A percentile compares a stretch with the other conserved stretches of the same genome.
Conservation (phyloP, 179 eudicot species). For the Spinacia oleracea region DNA sequence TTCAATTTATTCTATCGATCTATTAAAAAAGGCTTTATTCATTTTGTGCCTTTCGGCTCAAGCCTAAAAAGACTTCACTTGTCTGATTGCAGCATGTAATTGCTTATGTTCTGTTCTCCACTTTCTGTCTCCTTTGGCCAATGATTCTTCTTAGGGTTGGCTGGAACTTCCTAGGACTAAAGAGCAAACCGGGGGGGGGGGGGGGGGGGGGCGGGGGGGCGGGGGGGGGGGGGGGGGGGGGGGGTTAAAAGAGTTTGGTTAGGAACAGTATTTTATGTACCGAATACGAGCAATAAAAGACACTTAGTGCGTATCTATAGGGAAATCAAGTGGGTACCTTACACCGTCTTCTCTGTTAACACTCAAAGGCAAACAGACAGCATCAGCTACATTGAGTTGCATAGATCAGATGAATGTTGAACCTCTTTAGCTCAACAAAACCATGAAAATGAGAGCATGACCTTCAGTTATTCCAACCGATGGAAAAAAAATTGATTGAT, state of each 20-base stretch:
- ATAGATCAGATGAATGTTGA: background rate
- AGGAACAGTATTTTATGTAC: background rate
- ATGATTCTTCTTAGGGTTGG: background rate
- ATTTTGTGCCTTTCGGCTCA: background rate
- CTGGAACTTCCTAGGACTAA: background rate
- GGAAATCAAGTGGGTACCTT: background rate
- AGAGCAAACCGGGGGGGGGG: background rate
- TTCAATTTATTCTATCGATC: background rate
- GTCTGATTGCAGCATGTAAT: background rate
- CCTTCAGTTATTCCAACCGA: background rate
- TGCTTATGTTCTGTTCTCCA: background rate
- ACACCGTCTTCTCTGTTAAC: background rate
- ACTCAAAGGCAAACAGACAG: background rate
- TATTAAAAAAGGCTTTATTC: background rate
- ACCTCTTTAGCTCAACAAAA: background rate
- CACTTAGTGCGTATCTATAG: background rate
- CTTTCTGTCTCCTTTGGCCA: background rate
- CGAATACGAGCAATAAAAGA: background rate
- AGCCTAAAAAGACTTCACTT: background rate
- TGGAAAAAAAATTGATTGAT: background rate
- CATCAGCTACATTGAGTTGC: background rate
- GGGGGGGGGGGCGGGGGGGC: background rate
- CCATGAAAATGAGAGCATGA: background rate
- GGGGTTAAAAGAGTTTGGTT: background rate
- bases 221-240: background rate